Conservation (phyloP, 306 rosid species). For the Morella rubra region DNA sequence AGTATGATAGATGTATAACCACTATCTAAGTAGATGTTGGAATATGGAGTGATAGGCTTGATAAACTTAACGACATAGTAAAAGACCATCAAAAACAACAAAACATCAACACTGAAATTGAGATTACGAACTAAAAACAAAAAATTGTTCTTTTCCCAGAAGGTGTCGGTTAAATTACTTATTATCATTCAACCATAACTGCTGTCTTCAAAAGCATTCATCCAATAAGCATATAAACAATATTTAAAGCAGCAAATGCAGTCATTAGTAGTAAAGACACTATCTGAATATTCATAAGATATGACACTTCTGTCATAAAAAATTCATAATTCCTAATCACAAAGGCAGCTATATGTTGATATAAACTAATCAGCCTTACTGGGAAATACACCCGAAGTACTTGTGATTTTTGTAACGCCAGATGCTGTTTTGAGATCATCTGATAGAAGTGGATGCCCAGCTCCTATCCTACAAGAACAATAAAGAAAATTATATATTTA, state of each 20-base stretch:
- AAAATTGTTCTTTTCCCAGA: neutral
- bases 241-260: neutral
- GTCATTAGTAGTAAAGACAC: neutral
- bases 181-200: neutral
- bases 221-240: neutral
- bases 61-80: neutral
- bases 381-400: conserved; percentile 34
- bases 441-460: conserved; percentile 41
- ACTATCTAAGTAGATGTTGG: neutral
- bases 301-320: neutral
- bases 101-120: neutral
- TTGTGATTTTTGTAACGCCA: conserved; percentile 44
- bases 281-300: neutral
- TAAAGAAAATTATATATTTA: conserved; percentile 27
- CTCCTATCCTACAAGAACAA: conserved; percentile 52
- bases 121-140: neutral
- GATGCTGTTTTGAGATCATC: conserved; percentile 49
- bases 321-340: conserved; percentile 4
- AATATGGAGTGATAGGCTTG: conserved; percentile 1
- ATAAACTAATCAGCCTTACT: conserved; percentile 35
- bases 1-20: conserved; percentile 5
- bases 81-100: neutral
- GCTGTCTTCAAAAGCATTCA: neutral
- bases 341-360: neutral
- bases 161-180: neutral